Base-by-base conservation (phyloP, 768 basidiomycete genomes). In the Suillus alpinus region DNA sequence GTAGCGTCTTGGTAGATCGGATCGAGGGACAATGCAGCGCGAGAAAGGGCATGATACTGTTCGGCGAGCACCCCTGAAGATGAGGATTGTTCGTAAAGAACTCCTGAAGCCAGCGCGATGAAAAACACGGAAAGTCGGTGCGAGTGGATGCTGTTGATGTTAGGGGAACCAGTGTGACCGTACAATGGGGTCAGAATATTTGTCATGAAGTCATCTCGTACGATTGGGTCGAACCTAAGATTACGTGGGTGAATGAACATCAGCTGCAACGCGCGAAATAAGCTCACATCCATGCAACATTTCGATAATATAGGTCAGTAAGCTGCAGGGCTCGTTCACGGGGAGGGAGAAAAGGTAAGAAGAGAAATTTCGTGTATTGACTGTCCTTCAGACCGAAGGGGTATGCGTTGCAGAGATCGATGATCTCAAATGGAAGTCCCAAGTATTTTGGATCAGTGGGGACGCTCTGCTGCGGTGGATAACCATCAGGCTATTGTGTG, bases 51-150 rank as follows among this genome's bases (percentile, higher is more conserved):
- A 58, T 83, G 75, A 61, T 79, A 86, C 36, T 75, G 73, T 52
- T 80, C 76, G 32, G 79, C 75, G 2, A 72, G 50, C 6, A 63
- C 50, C 18, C 64, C 61, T 31, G 77, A 67, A 29, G 73, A 70
- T 1, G 78, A 71, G 9, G 74, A 64, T 23, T 73, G 57, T 49
- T 84, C 81, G 62, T 80, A 81, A 6, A 82, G 66, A 18, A 74
- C 66, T 7, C 84, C 85, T 39, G 77, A 76, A 5, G 81, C 79
- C 6, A 86, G 66, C 37, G 84, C 59, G 59, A 80, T 76, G 67
- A 84, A 85, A 69, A 86, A 80, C 20, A 83, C 76, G 18, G 84
- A 75, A 37, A 86, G 75, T 36, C 75, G 70, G 58, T 85, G 81
- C 0, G 82, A 74, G 56, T 83, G 79, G 23, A 82, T 57, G 16